Conservation (phyloP, 441 rosid genomes). For the Aleurites moluccanus region DNA sequence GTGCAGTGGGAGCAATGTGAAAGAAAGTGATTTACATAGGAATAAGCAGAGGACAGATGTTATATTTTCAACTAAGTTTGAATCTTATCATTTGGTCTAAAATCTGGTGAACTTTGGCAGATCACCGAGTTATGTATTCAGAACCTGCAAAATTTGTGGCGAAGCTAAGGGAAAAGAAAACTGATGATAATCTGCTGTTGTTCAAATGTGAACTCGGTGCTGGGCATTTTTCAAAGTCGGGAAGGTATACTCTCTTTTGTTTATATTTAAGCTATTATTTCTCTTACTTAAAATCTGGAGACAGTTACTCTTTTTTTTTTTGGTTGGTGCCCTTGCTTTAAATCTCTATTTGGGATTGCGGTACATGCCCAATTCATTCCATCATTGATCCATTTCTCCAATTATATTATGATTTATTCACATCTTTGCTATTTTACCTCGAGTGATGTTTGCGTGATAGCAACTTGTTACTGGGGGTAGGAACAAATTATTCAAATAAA, state of each 20-base stretch:
- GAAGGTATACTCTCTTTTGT: slow-evolving; percentile 55
- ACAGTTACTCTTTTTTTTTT: not conserved
- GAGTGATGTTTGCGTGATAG: not conserved
- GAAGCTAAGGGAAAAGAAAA: slow-evolving; percentile 84
- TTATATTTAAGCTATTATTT: not conserved
- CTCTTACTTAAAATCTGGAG: not conserved
- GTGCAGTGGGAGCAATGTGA: not conserved
- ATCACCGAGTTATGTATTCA: slow-evolving; percentile 85
- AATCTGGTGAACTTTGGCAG: slow-evolving; percentile 36
- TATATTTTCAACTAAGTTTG: not conserved
- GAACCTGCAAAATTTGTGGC: slow-evolving; percentile 92
- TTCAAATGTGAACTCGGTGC: slow-evolving; percentile 90
- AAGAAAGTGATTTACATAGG: not conserved
- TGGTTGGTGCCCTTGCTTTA: no score
- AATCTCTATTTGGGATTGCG: not conserved
- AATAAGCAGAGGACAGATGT: not conserved
- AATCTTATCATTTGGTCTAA: not conserved
- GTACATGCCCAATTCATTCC: not conserved
- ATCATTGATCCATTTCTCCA: not conserved
- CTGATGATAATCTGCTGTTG: slow-evolving; percentile 61
- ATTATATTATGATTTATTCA: not conserved
- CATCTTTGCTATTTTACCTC: not conserved
- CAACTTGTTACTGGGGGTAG: not conserved
- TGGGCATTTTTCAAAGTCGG: slow-evolving; percentile 96
- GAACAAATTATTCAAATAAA: not conserved